Percentiles rank a stretch among this genome's conserved stretches.
phyloP scores from a whole-genome alignment of 306 rosid genomes.

The Rosa chinensis region DNA sequence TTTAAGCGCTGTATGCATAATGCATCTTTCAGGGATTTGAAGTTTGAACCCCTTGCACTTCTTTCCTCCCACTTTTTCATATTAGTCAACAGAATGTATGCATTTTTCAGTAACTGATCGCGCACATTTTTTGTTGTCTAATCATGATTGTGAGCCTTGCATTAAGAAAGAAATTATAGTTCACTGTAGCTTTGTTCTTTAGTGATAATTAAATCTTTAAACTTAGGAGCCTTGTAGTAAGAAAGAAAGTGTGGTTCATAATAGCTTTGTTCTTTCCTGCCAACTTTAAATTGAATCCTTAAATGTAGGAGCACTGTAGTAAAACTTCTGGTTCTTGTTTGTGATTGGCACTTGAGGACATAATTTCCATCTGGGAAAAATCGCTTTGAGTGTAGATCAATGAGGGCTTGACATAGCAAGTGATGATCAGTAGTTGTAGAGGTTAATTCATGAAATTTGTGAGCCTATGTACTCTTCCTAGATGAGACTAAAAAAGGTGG shows the following conservation, averaged over 20 bases:
- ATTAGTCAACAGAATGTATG: background rate
- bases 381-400: background rate
- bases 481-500: background rate
- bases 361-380: background rate
- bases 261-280: background rate
- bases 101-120: background rate
- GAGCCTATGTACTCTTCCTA: background rate
- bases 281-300: no score
- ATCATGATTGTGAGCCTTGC: background rate
- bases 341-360: background rate
- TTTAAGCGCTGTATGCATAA: background rate
- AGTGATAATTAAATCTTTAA: background rate
- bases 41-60: background rate
- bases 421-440: no score
- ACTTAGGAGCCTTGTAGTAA: background rate
- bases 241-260: background rate
- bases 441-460: background rate
- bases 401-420: background rate
- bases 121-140: background rate
- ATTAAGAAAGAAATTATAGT: background rate
- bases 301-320: background rate
- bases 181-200: background rate
- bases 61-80: background rate
- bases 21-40: background rate
- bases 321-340: constrained; percentile 1